phyloP scores from a whole-genome alignment of 1,284 basidiomycete genomes.

The Apiotrichum sp. region DNA sequence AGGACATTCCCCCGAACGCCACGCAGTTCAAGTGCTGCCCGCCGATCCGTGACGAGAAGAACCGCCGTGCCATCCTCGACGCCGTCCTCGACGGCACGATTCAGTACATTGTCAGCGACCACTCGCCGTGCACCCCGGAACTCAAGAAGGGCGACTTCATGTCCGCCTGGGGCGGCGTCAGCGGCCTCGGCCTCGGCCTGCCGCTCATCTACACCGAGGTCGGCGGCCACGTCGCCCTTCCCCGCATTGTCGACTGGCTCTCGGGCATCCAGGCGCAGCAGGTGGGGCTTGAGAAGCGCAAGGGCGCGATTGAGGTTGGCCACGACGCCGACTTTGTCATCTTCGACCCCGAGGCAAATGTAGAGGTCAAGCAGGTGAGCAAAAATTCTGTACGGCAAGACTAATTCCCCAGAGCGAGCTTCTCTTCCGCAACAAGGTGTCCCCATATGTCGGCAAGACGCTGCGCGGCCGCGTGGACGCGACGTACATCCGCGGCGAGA shows the following conservation, averaged over 20 bases:
- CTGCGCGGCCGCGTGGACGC: slow-evolving; percentile 65
- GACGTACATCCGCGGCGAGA: slow-evolving; percentile 67
- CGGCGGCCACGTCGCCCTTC: slow-evolving; percentile 55
- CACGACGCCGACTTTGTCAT: slow-evolving; percentile 77
- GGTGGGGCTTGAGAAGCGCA: slow-evolving; percentile 61
- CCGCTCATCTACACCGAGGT: slow-evolving; percentile 76
- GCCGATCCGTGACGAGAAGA: slow-evolving; percentile 70
- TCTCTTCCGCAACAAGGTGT: slow-evolving; percentile 86
- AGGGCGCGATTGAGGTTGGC: slow-evolving; percentile 67
- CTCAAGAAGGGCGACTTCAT: slow-evolving; percentile 79
- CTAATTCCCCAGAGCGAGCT: slow-evolving; percentile 54
- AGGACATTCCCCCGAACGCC: slow-evolving; percentile 53
- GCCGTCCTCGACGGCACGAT: slow-evolving; percentile 73
- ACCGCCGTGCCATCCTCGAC: slow-evolving; percentile 69
- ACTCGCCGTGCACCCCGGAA: slow-evolving; percentile 77
- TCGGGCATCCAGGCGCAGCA: slow-evolving; percentile 66
- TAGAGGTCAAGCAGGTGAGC: slow-evolving; percentile 54
- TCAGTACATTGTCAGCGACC: slow-evolving; percentile 86
- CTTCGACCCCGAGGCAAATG: slow-evolving; percentile 66
- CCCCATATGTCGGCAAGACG: slow-evolving; percentile 71
- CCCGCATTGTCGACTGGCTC: slow-evolving; percentile 66
- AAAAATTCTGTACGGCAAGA: neutral
- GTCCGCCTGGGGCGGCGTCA: slow-evolving; percentile 88
- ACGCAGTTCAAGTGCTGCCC: slow-evolving; percentile 75
- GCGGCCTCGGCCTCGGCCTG: slow-evolving; percentile 76